phyloP scores from a whole-genome alignment of 225 moss, liverwort and hornwort genomes.

The Polytrichum commune region DNA sequence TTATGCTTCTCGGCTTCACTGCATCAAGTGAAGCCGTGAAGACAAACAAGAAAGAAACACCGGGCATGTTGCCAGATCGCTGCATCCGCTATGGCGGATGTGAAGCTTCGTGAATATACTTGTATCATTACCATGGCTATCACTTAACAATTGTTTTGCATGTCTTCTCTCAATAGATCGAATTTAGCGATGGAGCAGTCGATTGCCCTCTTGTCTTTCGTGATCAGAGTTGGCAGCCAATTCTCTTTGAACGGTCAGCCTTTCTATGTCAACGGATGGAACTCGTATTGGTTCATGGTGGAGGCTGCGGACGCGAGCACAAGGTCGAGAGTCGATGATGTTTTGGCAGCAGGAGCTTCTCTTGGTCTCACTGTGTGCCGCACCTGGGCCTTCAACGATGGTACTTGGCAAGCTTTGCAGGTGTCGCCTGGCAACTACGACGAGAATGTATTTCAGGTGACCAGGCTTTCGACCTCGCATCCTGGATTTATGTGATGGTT shows the following conservation, averaged over 20 bases:
- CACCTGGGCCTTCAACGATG: slow-evolving; percentile 80
- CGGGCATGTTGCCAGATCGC: background rate
- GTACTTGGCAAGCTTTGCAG: slow-evolving; percentile 47
- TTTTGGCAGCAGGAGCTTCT: slow-evolving; percentile 41
- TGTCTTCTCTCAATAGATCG: too few species aligned
- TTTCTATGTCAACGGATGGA: slow-evolving; percentile 66
- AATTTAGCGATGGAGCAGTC: slow-evolving; percentile 9
- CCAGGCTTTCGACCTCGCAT: too few species aligned
- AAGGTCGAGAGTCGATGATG: slow-evolving; percentile 30
- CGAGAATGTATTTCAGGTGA: slow-evolving; percentile 49
- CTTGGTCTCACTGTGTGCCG: slow-evolving; percentile 76
- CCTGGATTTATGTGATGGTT: too few species aligned
- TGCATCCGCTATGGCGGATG: background rate
- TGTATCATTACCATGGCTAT: background rate
- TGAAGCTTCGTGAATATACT: background rate
- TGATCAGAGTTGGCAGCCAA: slow-evolving; percentile 39
- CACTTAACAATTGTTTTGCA: background rate
- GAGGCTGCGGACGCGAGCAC: slow-evolving; percentile 34
- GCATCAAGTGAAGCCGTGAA: background rate
- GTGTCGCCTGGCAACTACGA: slow-evolving; percentile 53
- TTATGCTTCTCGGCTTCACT: background rate
- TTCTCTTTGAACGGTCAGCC: slow-evolving; percentile 50
- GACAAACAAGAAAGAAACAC: background rate
- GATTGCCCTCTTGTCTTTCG: slow-evolving; percentile 19
- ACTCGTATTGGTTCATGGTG: slow-evolving; percentile 76